Percentiles rank a stretch among this genome's conserved stretches.
phyloP scores from a whole-genome alignment of 176 grass and related monocot genomes.

The Avena atlantica region DNA sequence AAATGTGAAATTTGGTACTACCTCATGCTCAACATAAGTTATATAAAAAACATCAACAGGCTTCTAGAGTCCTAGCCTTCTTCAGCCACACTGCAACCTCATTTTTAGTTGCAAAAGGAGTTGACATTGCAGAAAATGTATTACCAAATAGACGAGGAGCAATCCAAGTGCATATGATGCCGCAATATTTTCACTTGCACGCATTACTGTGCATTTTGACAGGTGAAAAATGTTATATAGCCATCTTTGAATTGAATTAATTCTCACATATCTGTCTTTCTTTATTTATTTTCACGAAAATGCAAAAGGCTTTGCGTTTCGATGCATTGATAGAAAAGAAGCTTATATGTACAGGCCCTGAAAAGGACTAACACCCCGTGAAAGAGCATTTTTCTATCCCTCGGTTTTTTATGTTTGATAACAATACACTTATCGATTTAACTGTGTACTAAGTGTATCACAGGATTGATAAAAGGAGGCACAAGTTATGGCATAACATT shows the following conservation, averaged over 20 bases:
- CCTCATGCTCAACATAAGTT: neutral
- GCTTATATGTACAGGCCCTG: no score
- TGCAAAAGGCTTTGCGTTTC: no score
- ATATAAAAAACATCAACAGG: neutral
- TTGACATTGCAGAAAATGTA: neutral
- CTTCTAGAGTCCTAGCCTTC: neutral
- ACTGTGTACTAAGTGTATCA: no score
- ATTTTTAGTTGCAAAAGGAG: neutral
- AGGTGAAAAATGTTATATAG: conserved; percentile 13
- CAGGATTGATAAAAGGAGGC: no score
- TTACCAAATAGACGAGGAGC: neutral
- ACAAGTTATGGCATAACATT: no score
- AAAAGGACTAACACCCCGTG: no score
- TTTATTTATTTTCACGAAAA: neutral
- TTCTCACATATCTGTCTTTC: neutral
- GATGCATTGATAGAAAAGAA: no score
- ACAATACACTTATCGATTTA: no score
- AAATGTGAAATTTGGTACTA: neutral
- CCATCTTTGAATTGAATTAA: neutral
- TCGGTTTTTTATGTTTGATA: no score
- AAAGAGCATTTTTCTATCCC: no score
- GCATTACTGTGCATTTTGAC: neutral
- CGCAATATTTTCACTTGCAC: neutral
- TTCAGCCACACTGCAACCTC: neutral
- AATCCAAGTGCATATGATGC: neutral